Conservation (phyloP, 2,329 filamentous ascomycete genomes). For the Calonectria fujianensis region DNA sequence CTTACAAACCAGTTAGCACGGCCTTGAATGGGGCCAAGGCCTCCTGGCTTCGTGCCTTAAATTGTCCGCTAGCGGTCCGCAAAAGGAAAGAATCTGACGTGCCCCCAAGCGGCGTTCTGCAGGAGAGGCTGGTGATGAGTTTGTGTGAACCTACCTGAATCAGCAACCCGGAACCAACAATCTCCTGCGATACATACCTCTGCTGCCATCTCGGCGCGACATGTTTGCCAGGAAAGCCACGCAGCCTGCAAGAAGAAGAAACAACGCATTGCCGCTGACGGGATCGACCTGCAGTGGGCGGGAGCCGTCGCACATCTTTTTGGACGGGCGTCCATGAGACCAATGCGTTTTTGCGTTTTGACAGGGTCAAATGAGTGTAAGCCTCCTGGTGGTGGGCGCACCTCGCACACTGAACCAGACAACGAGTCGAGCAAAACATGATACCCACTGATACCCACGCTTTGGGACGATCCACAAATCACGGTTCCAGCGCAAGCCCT, state of each 20-base stretch:
- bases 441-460: slow-evolving; percentile 34
- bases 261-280: slow-evolving; percentile 1
- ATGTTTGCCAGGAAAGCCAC: slow-evolving; percentile 1
- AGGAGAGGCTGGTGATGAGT: slow-evolving; percentile 27
- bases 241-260: neutral
- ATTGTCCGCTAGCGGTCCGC: slow-evolving; percentile 20
- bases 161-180: slow-evolving; percentile 34
- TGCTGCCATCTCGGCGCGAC: neutral
- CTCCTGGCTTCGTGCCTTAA: slow-evolving; percentile 23
- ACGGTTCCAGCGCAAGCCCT: slow-evolving; percentile 45
- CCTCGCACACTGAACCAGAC: slow-evolving; percentile 23
- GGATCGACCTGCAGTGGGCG: slow-evolving; percentile 45
- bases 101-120: slow-evolving; percentile 13
- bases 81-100: slow-evolving; percentile 29
- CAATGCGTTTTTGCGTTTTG: slow-evolving; percentile 39
- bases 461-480: slow-evolving; percentile 32
- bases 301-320: slow-evolving; percentile 44
- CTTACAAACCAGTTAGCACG: slow-evolving; percentile 21
- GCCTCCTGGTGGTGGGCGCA: slow-evolving; percentile 25
- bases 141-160: slow-evolving; percentile 39
- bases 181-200: neutral
- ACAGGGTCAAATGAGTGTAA: slow-evolving; percentile 32
- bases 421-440: slow-evolving; percentile 37
- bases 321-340: slow-evolving; percentile 39
- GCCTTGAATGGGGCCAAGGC: slow-evolving; percentile 9